These are phyloP conservation scores for Macaranga tanarius DNA, from an alignment of 441 rosid genomes.

Conservation along the genomic window DNA sequence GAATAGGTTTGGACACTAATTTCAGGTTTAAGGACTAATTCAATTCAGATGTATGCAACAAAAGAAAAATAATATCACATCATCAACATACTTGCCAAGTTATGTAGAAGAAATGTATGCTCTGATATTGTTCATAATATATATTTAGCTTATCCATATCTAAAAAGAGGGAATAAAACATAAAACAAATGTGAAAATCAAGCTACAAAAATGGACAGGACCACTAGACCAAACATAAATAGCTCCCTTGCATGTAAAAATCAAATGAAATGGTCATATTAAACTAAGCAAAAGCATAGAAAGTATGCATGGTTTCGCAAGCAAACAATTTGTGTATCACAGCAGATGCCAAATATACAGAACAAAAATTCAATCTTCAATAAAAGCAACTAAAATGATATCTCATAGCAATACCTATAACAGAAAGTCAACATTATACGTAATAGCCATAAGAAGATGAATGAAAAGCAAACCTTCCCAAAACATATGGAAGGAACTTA, in stretches of 20 bases:
- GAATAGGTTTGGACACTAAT: neutral
- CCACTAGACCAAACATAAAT: neutral
- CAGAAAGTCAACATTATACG: slow-evolving; percentile 7
- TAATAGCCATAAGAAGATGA: neutral
- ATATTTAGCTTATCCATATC: neutral
- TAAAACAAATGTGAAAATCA: neutral
- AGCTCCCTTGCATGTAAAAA: neutral
- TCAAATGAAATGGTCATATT: neutral
- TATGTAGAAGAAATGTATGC: neutral
- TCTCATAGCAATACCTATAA: neutral
- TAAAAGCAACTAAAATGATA: neutral
- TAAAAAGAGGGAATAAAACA: neutral
- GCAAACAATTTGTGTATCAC: neutral
- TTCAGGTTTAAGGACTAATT: neutral
- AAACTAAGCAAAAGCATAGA: neutral
- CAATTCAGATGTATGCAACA: neutral
- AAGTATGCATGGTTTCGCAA: neutral
- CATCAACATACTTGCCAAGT: neutral
- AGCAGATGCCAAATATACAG: neutral
- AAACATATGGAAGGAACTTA: slow-evolving; percentile 83
- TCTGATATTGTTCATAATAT: neutral
- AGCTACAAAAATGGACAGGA: neutral
- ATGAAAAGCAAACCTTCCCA: slow-evolving; percentile 72
- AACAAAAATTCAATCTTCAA: neutral
- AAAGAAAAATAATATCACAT: neutral